Conservation (phyloP, 2,329 filamentous ascomycete genomes). For the Cryphonectria japonica region DNA sequence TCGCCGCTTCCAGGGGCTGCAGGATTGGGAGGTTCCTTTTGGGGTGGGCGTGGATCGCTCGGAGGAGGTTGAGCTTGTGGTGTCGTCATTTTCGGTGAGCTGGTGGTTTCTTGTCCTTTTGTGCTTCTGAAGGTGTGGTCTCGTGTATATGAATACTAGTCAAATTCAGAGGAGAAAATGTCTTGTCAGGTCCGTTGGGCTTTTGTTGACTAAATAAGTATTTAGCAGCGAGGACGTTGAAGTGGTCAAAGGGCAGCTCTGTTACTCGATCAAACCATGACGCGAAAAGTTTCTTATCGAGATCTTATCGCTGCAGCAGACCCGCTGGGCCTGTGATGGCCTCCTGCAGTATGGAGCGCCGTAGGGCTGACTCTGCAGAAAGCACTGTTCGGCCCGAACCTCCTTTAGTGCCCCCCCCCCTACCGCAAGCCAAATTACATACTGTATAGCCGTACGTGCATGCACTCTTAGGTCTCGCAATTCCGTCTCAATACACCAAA, state of each 20-base stretch:
- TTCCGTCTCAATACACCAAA: no score
- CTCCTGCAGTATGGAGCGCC: not conserved
- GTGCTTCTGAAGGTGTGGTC: not conserved
- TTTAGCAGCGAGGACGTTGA: not conserved
- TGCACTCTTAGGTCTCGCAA: no score
- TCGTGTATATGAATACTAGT: not conserved
- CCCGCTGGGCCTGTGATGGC: not conserved
- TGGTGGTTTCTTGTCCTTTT: not conserved
- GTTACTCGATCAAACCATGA: not conserved
- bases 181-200: not conserved
- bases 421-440: no score
- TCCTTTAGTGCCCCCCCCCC: not conserved
- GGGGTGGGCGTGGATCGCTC: constrained; percentile 1
- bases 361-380: no score
- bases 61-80: constrained; percentile 22
- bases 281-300: constrained; percentile 15
- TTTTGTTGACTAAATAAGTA: not conserved
- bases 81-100: constrained; percentile 21
- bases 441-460: no score
- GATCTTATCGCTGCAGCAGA: not conserved
- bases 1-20: not conserved
- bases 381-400: not conserved
- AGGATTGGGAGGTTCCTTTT: constrained; percentile 3
- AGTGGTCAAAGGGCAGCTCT: not conserved
- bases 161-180: not conserved